Evolutionary conservation across 2,329 filamentous ascomycete species (phyloP).

Genomic region (Diaporthe humulicola): DNA sequence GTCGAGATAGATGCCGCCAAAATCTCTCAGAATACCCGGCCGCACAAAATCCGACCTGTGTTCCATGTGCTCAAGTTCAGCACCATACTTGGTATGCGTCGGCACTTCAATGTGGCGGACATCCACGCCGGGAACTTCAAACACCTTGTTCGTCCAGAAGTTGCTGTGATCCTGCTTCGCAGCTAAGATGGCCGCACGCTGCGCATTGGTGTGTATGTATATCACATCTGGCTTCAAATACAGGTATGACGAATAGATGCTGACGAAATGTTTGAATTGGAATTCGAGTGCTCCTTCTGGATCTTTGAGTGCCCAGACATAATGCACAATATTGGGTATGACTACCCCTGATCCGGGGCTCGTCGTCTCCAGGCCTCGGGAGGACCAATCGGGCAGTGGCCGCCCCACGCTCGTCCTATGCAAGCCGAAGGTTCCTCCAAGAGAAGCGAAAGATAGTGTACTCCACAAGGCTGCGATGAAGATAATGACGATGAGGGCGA

Average conservation of each 20-base stretch:
- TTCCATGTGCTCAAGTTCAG: conserved; percentile 2
- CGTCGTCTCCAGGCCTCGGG: not conserved
- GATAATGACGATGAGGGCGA: not conserved
- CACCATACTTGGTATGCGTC: conserved; percentile 2
- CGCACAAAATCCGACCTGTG: conserved; percentile 5
- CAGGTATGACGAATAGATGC: conserved; percentile 8
- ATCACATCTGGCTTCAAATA: conserved; percentile 13
- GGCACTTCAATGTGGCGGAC: conserved; percentile 5
- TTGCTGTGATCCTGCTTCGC: not conserved
- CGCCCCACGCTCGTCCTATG: not conserved
- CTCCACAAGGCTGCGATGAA: not conserved
- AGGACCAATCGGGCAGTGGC: not conserved
- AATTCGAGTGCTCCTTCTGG: not conserved
- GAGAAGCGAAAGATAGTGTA: not conserved
- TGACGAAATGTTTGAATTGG: conserved; percentile 12
- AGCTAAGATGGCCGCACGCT: not conserved
- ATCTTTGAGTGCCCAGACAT: conserved; percentile 38
- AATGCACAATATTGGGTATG: conserved; percentile 17
- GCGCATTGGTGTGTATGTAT: conserved; percentile 12
- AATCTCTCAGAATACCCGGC: not conserved
- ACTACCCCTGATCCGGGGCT: not conserved
- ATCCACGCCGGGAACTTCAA: not conserved
- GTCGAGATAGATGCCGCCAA: conserved; percentile 13
- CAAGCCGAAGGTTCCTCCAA: not conserved
- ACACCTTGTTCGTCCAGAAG: conserved; percentile 5